These are phyloP conservation scores for Kockovaella imperatae DNA, from an alignment of 768 basidiomycete species.

Conservation along the genomic window DNA sequence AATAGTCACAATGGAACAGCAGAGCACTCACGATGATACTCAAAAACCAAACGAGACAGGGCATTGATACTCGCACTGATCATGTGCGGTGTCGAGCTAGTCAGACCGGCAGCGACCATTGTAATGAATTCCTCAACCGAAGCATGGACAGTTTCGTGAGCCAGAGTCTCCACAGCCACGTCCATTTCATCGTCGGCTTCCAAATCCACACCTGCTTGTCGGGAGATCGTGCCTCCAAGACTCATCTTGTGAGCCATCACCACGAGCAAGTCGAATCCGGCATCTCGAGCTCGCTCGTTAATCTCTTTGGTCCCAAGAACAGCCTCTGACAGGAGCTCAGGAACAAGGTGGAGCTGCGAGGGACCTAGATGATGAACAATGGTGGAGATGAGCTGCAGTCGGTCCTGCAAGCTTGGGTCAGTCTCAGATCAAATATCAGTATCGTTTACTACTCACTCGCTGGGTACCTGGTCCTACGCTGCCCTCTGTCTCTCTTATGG, in stretches of 20 bases:
- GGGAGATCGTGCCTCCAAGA: constrained; percentile 68
- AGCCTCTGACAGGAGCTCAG: constrained; percentile 83
- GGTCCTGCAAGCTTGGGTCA: constrained; percentile 54
- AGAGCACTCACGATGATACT: constrained; percentile 70
- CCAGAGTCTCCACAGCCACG: constrained; percentile 39
- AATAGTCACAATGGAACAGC: not conserved
- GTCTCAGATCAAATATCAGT: not conserved
- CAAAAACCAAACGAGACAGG: constrained; percentile 85
- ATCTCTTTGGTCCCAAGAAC: constrained; percentile 95
- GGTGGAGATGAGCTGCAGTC: constrained; percentile 63
- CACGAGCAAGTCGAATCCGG: constrained; percentile 82
- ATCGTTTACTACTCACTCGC: constrained; percentile 51
- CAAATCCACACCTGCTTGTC: constrained; percentile 65
- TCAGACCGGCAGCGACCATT: constrained; percentile 91
- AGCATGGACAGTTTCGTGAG: constrained; percentile 49
- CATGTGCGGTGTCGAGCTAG: constrained; percentile 91
- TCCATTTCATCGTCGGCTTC: constrained; percentile 49
- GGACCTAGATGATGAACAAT: constrained; percentile 64
- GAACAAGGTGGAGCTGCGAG: constrained; percentile 70
- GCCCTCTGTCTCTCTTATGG: no score
- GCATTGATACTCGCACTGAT: constrained; percentile 95
- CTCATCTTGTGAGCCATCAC: constrained; percentile 90
- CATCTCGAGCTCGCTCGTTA: constrained; percentile 79
- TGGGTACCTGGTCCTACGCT: constrained; percentile 76
- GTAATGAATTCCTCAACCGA: constrained; percentile 87